These are phyloP conservation scores for Trichoderma asperelloides DNA, from an alignment of 495 filamentous ascomycete species.

Conservation along the genomic window DNA sequence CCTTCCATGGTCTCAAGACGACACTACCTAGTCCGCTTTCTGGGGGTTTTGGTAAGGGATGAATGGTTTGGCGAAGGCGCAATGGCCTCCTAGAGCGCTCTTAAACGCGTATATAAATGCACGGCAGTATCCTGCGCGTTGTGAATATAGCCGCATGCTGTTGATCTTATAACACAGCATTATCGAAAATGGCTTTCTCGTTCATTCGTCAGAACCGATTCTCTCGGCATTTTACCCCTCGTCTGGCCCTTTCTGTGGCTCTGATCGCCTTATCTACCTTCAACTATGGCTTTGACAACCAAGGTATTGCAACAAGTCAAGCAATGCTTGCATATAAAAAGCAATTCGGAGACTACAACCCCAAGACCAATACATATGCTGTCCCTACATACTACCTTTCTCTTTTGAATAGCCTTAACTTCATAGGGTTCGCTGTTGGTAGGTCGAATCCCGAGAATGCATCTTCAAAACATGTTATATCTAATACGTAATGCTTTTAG, in stretches of 20 bases:
- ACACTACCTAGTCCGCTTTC: neutral
- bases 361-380: constrained; percentile 14
- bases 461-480: neutral
- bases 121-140: neutral
- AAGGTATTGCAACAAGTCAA: constrained; percentile 25
- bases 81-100: neutral
- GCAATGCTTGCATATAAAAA: constrained; percentile 24
- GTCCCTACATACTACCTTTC: constrained; percentile 22
- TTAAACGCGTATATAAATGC: neutral
- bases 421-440: constrained; percentile 24
- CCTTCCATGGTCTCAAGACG: neutral
- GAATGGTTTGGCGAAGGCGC: neutral
- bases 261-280: constrained; percentile 25
- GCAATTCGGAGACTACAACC: constrained; percentile 25
- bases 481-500: neutral
- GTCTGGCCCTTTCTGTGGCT: constrained; percentile 6
- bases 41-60: neutral
- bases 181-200: neutral
- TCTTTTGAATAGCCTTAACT: constrained; percentile 26
- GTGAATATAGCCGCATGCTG: neutral
- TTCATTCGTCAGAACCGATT: neutral
- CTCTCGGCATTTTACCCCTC: constrained; percentile 11
- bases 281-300: constrained; percentile 31
- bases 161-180: neutral
- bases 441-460: neutral